Base-by-base conservation (phyloP, 129 eudicot genomes). In the Artemisia argyi region DNA sequence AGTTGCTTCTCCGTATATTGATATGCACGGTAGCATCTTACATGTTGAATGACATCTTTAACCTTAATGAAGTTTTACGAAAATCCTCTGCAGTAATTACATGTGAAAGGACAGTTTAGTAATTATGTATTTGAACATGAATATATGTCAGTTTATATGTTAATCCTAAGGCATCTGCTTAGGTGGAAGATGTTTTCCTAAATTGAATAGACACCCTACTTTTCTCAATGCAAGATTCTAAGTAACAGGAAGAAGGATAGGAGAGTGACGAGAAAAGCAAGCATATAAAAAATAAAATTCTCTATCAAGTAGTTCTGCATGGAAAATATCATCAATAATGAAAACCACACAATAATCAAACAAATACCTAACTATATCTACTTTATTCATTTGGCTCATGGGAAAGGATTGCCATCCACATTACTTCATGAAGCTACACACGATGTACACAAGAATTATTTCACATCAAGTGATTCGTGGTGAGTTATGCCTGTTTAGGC, bases 21-120 rank as follows among this genome's bases (percentile, higher is more conserved):
- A 72, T 79, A 67, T 73, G 83, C 78, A 78, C 69, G 78, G 79
- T 24, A 52, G 75, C 75, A 68, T 68, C 71, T 75, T 42, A 69
- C 26, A 44, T 12, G 55, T 39, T 51, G 46, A 61, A 74, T 70
- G 72, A 61, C 81, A 62, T n/a, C 24, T 35, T 17, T 68, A 80
- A 30, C 83, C 83, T 74, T 75, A 60, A 74, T 68, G 26, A 3
- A 52, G 71, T 22, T 46, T 69, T 57, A 13, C 30, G 10, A 24
- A 53, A 68, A 46, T 49, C 20, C 62, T 53, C 12, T 68, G 52
- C 13, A 24, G 67, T 53, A 78, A 35, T 26, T 48, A 62, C 20
- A 16, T 19, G 11, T 66, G 49, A 61, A 75, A 32, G 72, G 79
- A 17, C 69, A 68, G 56, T 69, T 51, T 60, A 19, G 76, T 79